These are phyloP conservation scores for Carex scoparia DNA, from an alignment of 176 grass and related monocot species.

Conservation along the genomic window DNA sequence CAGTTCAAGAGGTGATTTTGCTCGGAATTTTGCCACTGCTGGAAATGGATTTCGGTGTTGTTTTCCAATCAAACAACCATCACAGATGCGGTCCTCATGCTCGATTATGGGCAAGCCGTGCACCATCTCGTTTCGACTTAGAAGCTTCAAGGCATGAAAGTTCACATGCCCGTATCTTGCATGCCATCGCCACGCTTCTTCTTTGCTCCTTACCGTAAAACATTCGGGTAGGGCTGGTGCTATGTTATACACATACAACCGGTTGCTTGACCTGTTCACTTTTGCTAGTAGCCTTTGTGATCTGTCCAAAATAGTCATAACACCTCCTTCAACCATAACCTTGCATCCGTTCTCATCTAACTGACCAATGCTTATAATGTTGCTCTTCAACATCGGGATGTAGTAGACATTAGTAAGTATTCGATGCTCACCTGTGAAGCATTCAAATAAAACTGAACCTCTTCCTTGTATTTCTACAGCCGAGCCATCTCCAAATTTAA, in stretches of 20 bases:
- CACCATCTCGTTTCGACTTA: not conserved
- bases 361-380: not conserved
- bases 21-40: not conserved
- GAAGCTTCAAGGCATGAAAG: not conserved
- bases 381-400: not conserved
- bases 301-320: not conserved
- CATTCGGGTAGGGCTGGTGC: not conserved
- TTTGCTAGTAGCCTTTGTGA: not conserved
- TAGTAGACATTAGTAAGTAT: not conserved
- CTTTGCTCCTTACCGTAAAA: not conserved
- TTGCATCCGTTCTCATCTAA: not conserved
- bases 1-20: too few species aligned
- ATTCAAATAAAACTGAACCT: not conserved
- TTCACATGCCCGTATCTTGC: not conserved
- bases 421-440: not conserved
- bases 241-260: not conserved
- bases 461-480: not conserved
- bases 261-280: not conserved
- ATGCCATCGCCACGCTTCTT: not conserved
- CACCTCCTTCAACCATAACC: not conserved
- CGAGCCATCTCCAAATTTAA: not conserved
- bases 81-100: not conserved
- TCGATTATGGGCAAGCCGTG: not conserved
- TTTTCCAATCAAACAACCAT: not conserved
- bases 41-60: not conserved